Percentiles rank a stretch among this genome's conserved stretches.
phyloP scores from a whole-genome alignment of 305 asterid species.

The Fraxinus nigra region DNA sequence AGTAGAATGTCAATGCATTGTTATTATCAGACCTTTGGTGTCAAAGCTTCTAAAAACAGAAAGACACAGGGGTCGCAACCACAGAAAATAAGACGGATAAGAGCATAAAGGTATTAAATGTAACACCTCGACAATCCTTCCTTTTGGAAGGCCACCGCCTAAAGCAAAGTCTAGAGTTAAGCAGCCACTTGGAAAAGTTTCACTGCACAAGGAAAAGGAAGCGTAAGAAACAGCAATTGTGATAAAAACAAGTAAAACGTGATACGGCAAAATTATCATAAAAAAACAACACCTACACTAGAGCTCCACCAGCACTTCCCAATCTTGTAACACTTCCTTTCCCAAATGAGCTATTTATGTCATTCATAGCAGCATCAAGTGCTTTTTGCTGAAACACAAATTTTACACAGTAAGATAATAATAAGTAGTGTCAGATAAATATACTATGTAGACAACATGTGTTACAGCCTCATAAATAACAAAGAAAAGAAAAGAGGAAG shows the following conservation, averaged over 20 bases:
- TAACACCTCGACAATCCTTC: constrained; percentile 94
- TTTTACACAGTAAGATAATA: neutral
- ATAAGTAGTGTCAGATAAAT: constrained; percentile 12
- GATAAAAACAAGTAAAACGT: neutral
- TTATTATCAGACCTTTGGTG: neutral
- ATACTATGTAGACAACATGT: neutral
- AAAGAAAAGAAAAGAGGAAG: neutral
- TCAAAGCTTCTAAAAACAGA: constrained; percentile 1
- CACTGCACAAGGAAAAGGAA: constrained; percentile 47
- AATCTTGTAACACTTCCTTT: constrained; percentile 97
- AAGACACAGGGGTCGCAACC: neutral
- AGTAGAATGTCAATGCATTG: constrained; percentile 6
- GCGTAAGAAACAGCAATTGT: neutral
- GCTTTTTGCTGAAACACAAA: constrained; percentile 74
- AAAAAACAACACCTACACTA: constrained; percentile 64
- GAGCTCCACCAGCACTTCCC: constrained; percentile 97
- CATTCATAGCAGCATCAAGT: constrained; percentile 94
- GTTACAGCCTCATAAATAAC: neutral
- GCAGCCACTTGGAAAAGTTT: constrained; percentile 97
- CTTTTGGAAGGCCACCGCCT: constrained; percentile 98
- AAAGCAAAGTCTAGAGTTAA: constrained; percentile 91
- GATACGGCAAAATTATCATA: neutral
- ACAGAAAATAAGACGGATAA: neutral
- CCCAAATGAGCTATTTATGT: constrained; percentile 91
- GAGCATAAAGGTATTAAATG: neutral